phyloP scores from a whole-genome alignment of 2,329 filamentous ascomycete genomes.

The Nannizziopsis arthrosporioides region DNA sequence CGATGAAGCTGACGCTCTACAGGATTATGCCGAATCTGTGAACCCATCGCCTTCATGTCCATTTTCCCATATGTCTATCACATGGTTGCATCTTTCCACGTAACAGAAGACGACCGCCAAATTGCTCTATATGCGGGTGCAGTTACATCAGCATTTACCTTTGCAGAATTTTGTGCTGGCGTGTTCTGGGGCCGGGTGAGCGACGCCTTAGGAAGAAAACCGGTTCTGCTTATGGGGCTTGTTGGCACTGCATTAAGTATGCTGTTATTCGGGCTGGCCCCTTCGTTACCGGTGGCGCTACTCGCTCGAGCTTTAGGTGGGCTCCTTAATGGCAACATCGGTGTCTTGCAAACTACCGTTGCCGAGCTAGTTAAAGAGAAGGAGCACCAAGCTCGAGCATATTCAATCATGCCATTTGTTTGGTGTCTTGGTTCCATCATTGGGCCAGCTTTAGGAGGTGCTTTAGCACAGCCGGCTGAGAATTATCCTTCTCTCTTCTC shows the following conservation, averaged over 20 bases:
- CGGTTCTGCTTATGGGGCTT: constrained; percentile 79
- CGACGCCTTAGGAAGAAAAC: constrained; percentile 84
- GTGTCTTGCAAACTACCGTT: constrained; percentile 87
- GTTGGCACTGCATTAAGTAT: constrained; percentile 87
- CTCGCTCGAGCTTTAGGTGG: constrained; percentile 81
- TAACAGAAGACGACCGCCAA: constrained; percentile 63
- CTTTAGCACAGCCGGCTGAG: constrained; percentile 73
- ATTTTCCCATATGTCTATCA: constrained; percentile 98
- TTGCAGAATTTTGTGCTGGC: constrained; percentile 87
- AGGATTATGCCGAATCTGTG: constrained; percentile 92
- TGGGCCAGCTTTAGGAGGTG: constrained; percentile 81
- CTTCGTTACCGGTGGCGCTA: constrained; percentile 68
- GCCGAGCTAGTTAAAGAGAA: constrained; percentile 87
- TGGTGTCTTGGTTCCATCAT: constrained; percentile 97
- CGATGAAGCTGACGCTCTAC: constrained; percentile 10
- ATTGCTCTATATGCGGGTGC: constrained; percentile 90
- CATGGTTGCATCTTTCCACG: constrained; percentile 87
- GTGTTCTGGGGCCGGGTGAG: constrained; percentile 89
- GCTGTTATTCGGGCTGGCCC: constrained; percentile 80
- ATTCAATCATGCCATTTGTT: constrained; percentile 94
- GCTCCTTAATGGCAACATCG: constrained; percentile 90
- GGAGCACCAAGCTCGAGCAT: constrained; percentile 86
- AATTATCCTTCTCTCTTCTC: constrained; percentile 67
- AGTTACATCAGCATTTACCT: constrained; percentile 91
- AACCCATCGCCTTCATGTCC: constrained; percentile 98